Conservation (phyloP, 192 early-diverging fungal species). For the Dissophora ornata region DNA sequence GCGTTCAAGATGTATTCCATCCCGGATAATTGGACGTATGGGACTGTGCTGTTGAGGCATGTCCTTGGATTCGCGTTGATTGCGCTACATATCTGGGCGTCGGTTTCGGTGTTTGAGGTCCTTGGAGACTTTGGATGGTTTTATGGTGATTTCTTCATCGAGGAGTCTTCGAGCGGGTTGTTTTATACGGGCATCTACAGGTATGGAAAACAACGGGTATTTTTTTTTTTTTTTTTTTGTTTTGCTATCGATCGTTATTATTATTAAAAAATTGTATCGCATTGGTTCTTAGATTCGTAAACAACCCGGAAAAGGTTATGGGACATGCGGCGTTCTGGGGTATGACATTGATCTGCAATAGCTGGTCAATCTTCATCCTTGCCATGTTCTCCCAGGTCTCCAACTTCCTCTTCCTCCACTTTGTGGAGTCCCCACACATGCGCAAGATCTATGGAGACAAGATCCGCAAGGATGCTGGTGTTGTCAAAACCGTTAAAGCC, state of each 20-base stretch:
- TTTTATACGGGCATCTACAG: conserved; percentile 89
- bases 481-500: conserved; percentile 75
- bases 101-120: conserved; percentile 90
- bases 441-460: conserved; percentile 84
- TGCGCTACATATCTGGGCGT: conserved; percentile 90
- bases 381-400: conserved; percentile 86
- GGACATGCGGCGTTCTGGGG: conserved; percentile 96
- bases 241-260: too few species aligned
- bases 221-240: too few species aligned
- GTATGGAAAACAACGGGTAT: conserved; percentile 10
- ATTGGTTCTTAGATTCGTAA: conserved; percentile 78
- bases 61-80: conserved; percentile 86
- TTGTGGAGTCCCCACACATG: conserved; percentile 95
- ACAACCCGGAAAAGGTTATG: conserved; percentile 94
- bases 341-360: conserved; percentile 84
- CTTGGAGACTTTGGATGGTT: conserved; percentile 98
- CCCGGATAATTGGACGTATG: conserved; percentile 75
- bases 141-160: conserved; percentile 97
- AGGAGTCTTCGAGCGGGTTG: conserved; percentile 74
- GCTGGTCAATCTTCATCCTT: conserved; percentile 81
- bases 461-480: conserved; percentile 85
- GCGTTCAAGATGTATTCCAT: conserved; percentile 82
- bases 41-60: conserved; percentile 81
- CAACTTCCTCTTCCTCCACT: conserved; percentile 85
- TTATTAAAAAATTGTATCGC: too few species aligned